Evolutionary conservation across 805 yeast genomes (phyloP), one percentile per base, ranked within the genome.

Genomic region (Wickerhamiella musiphila): DNA sequence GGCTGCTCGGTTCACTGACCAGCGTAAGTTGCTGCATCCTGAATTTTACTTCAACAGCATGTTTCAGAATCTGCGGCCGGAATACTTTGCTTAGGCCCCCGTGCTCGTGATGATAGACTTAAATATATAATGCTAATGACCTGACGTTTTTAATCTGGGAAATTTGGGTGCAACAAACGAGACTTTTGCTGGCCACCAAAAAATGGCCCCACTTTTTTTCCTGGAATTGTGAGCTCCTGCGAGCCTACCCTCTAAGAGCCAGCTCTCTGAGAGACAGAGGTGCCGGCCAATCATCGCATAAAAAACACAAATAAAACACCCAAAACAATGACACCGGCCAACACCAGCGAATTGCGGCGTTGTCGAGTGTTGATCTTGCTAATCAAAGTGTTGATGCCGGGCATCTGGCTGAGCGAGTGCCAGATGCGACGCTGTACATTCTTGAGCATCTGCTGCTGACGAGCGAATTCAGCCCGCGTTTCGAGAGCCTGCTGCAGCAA

Each of bases 341-440:
- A 55, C n/a, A 86, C 76, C 18, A 86, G 51, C 15, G 92, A 74
- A 52, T 90, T 93, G 35, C 94, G 70, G 58, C 74, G 78, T 53
- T 84, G 75, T 47, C 96, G 66, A 3, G 93, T 75, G 52, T 83
- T 83, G 42, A 86, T 84, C 53, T 75, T 77, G 7, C 74, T 59
- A 19, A 86, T 69, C 34, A 86, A 51, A 6, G 69, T 68, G 48
- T 75, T 78, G 28, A 86, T 58, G 1, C 95, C 95, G 0, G 98
- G 98, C 30, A 90, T 66, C 23, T 66, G 59, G 45, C 68, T 69
- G 28, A 83, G 56, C 1, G 78, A 61, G 26, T 65, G 65, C 37
- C 71, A 60, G 34, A 84, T 58, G 36, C 70, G 64, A 35, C 67
- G 62, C 40, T 75, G 78, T 4, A 90, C 78, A 37, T 60, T 68